phyloP scores from a whole-genome alignment of 2,329 filamentous ascomycete genomes.

The Blumeria hordei region DNA sequence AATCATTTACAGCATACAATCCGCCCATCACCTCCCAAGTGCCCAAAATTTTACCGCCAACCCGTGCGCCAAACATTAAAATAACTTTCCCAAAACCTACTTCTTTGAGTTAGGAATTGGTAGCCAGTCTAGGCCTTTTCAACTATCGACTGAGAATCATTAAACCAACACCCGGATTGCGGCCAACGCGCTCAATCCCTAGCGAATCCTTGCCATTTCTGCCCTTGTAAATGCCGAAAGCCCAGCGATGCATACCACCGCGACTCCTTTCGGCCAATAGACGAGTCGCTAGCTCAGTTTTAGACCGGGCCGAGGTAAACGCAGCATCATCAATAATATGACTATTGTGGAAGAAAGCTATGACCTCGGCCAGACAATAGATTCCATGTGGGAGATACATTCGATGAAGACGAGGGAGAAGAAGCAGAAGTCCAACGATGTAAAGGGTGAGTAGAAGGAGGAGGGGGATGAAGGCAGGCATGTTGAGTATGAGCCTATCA shows the following conservation, averaged over 20 bases:
- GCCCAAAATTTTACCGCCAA: too few relatives aligned
- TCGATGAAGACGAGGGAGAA: slow-evolving; percentile 35
- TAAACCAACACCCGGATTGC: slow-evolving; percentile 2
- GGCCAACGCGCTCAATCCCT: slow-evolving; percentile 13
- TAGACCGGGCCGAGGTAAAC: slow-evolving; percentile 44
- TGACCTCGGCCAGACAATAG: slow-evolving; percentile 47
- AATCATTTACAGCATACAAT: too few relatives aligned
- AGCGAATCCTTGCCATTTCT: slow-evolving; percentile 10
- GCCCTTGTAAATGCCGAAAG: slow-evolving; percentile 11
- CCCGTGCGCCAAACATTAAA: too few relatives aligned
- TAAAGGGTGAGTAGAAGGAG: slow-evolving; percentile 50
- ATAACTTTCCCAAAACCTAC: too few relatives aligned
- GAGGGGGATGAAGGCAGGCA: slow-evolving; percentile 49
- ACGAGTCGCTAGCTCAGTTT: slow-evolving; percentile 41
- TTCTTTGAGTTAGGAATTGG: too few relatives aligned
- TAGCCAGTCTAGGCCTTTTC: too few relatives aligned
- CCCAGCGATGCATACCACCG: slow-evolving; percentile 8
- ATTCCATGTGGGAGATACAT: slow-evolving; percentile 51
- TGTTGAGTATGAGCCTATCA: slow-evolving; percentile 45
- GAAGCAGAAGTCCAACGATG: slow-evolving; percentile 32
- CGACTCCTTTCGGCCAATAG: slow-evolving; percentile 20
- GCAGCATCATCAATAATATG: slow-evolving; percentile 47
- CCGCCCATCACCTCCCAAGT: too few relatives aligned
- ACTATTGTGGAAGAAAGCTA: slow-evolving; percentile 53
- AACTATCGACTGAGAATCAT: neutral